Percentiles rank a stretch among this genome's conserved stretches.
These are phyloP conservation scores for Nigrospora osmanthi DNA, from an alignment of 2,329 filamentous ascomycete species.

Conservation along the genomic window DNA sequence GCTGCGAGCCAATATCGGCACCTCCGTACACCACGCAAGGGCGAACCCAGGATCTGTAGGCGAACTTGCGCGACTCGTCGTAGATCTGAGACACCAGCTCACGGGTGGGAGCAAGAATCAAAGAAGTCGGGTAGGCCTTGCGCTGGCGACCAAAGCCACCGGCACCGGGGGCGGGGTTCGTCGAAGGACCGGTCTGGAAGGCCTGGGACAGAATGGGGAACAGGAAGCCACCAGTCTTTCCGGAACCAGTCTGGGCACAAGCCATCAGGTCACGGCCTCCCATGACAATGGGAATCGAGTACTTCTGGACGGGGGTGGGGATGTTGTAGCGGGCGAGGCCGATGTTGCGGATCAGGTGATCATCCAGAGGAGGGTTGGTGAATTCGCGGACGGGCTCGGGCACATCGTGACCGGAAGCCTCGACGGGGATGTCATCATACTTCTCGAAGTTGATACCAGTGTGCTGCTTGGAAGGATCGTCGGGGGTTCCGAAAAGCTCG, in stretches of 20 bases:
- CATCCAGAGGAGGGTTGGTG: slow-evolving; percentile 89
- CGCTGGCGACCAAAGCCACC: slow-evolving; percentile 83
- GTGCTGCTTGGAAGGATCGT: slow-evolving; percentile 91
- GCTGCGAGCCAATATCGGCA: slow-evolving; percentile 96
- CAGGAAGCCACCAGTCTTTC: slow-evolving; percentile 99
- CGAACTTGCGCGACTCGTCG: slow-evolving; percentile 95
- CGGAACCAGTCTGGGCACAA: slow-evolving; percentile 98
- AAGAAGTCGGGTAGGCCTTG: slow-evolving; percentile 93
- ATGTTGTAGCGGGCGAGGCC: slow-evolving; percentile 89
- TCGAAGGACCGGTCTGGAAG: slow-evolving; percentile 79
- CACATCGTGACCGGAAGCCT: slow-evolving; percentile 88
- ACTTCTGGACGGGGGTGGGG: slow-evolving; percentile 96
- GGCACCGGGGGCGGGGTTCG: slow-evolving; percentile 54
- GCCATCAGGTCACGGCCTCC: slow-evolving; percentile 97
- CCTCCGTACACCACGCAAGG: slow-evolving; percentile 98
- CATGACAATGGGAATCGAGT: slow-evolving; percentile 99
- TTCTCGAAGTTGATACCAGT: slow-evolving; percentile 99
- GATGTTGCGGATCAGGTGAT: slow-evolving; percentile 90
- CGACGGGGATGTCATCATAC: slow-evolving; percentile 98
- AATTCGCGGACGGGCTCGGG: slow-evolving; percentile 87
- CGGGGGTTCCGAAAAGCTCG: slow-evolving; percentile 84
- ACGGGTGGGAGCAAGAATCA: slow-evolving; percentile 94
- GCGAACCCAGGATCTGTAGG: slow-evolving; percentile 97
- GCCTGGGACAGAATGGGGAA: slow-evolving; percentile 99
- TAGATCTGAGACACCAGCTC: slow-evolving; percentile 98